Evolutionary conservation across 192 early-diverging fungal genomes (phyloP).

Genomic region (Helicostylum pulchrum): DNA sequence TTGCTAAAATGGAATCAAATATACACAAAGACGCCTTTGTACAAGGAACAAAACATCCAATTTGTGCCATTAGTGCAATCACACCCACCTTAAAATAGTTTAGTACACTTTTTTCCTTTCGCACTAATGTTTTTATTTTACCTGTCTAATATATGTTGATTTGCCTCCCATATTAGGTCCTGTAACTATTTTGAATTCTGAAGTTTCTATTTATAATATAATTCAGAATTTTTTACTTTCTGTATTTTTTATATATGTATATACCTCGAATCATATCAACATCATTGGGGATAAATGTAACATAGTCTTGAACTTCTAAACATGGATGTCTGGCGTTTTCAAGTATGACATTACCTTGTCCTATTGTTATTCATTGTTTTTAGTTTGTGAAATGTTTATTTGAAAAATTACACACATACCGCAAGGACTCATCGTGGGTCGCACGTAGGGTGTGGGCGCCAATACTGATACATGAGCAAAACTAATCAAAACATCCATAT

Average conservation of each 20-base stretch:
- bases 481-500: constrained; percentile 85
- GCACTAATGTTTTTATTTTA: constrained; percentile 26
- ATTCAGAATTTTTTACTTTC: not conserved
- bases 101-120: not conserved
- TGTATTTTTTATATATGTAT: no score
- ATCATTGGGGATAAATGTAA: constrained; percentile 94
- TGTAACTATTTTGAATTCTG: constrained; percentile 87
- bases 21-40: constrained; percentile 66
- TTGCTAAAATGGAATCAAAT: constrained; percentile 85
- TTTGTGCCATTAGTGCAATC: constrained; percentile 90
- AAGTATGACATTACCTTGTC: constrained; percentile 66
- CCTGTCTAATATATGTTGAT: constrained; percentile 94
- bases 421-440: constrained; percentile 63
- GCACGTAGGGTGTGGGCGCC: constrained; percentile 81
- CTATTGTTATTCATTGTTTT: constrained; percentile 30
- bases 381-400: no score
- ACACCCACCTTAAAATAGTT: constrained; percentile 68
- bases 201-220: constrained; percentile 35
- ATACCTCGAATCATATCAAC: constrained; percentile 69
- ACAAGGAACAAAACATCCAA: constrained; percentile 93
- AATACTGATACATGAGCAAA: constrained; percentile 83
- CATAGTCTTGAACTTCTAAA: constrained; percentile 87
- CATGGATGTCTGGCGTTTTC: constrained; percentile 84
- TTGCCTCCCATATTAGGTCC: constrained; percentile 99
- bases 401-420: no score